Percentiles rank a stretch among this genome's conserved stretches.
Evolutionary conservation across 768 basidiomycete species (phyloP).

Genomic region (Gyrodon lividus): DNA sequence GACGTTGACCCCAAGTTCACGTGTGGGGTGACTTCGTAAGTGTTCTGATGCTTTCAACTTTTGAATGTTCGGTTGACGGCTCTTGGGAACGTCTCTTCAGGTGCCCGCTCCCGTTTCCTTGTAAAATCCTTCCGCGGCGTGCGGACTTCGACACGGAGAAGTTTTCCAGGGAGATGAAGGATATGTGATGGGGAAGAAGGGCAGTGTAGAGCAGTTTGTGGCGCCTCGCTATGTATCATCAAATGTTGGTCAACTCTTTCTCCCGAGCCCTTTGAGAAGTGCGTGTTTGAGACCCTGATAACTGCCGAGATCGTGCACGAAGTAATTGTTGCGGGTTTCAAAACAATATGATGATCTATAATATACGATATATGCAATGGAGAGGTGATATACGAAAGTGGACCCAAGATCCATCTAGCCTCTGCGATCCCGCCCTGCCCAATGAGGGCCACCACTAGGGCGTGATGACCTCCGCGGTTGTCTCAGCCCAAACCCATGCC

Average conservation of each 20-base stretch:
- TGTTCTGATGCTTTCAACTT: neutral
- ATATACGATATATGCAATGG: neutral
- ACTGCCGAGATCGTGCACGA: too few relatives aligned
- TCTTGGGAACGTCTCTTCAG: neutral
- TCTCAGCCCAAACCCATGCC: too few relatives aligned
- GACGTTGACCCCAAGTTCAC: slow-evolving; percentile 1
- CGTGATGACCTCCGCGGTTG: too few relatives aligned
- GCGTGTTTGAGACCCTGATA: too few relatives aligned
- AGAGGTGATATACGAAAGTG: neutral
- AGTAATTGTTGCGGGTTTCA: too few relatives aligned
- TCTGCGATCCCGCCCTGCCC: neutral
- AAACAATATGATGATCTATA: neutral
- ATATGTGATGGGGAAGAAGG: too few relatives aligned
- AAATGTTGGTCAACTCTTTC: too few relatives aligned
- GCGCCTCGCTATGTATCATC: too few relatives aligned
- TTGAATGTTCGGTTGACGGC: neutral
- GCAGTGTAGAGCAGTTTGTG: too few relatives aligned
- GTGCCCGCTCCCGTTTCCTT: neutral
- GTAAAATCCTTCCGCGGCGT: slow-evolving; percentile 1
- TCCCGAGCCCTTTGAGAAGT: too few relatives aligned
- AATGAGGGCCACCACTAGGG: neutral
- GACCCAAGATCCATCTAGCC: neutral
- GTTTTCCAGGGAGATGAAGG: neutral
- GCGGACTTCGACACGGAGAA: neutral
- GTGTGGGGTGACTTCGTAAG: neutral